These are phyloP conservation scores for Fragaria ananassa DNA, from an alignment of 306 rosid genomes.

Conservation along the genomic window DNA sequence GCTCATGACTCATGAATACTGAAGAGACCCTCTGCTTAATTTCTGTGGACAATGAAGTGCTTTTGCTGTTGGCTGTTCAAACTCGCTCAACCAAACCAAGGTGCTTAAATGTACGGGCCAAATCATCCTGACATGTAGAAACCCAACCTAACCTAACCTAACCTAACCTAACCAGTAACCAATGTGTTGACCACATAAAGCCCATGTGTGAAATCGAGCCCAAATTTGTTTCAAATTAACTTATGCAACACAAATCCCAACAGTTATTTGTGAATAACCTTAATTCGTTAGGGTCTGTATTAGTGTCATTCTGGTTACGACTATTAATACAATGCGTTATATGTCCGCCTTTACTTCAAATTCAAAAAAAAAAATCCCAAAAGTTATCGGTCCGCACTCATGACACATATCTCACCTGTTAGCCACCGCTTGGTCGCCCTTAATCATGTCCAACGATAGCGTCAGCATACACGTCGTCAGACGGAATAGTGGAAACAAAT, in stretches of 20 bases:
- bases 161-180: not conserved
- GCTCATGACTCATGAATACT: not conserved
- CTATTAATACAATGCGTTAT: too few relatives aligned
- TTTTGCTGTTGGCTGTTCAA: not conserved
- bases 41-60: not conserved
- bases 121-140: not conserved
- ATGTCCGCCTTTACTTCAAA: too few relatives aligned
- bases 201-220: not conserved
- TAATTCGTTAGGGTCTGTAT: too few relatives aligned
- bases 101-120: not conserved
- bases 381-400: too few relatives aligned
- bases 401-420: too few relatives aligned
- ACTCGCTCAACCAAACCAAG: not conserved
- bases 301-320: accelerated
- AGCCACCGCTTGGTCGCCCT: too few relatives aligned
- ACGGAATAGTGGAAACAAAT: too few relatives aligned
- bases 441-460: too few relatives aligned
- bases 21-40: not conserved
- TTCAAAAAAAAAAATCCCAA: too few relatives aligned
- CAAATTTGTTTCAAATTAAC: not conserved
- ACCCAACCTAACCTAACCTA: not conserved
- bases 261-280: too few relatives aligned
- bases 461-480: too few relatives aligned
- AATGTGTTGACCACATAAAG: not conserved
- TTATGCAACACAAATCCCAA: too few relatives aligned